These are phyloP conservation scores for Termitomyces sp. DNA, from an alignment of 768 basidiomycete species.

Conservation along the genomic window DNA sequence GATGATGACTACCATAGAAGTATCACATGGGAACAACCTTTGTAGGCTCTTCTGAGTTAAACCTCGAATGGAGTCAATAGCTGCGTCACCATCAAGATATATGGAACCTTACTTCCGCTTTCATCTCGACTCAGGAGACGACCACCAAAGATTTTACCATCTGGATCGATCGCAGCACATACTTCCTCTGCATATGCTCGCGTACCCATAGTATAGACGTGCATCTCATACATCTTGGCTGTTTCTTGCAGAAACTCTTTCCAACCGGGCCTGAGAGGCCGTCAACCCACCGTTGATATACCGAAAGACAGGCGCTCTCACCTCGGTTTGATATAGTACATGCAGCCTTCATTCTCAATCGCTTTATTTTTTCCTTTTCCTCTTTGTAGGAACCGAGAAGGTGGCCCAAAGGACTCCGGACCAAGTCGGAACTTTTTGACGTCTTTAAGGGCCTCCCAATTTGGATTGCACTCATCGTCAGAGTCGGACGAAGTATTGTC, in stretches of 20 bases:
- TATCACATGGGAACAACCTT: slow-evolving; percentile 92
- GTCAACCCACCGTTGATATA: background rate
- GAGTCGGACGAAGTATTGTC: slow-evolving; percentile 35
- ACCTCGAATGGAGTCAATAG: slow-evolving; percentile 37
- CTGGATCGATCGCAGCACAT: slow-evolving; percentile 90
- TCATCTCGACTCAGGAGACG: slow-evolving; percentile 92
- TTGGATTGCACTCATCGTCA: slow-evolving; percentile 77
- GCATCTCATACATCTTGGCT: slow-evolving; percentile 90
- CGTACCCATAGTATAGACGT: slow-evolving; percentile 99
- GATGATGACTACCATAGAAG: slow-evolving; percentile 98
- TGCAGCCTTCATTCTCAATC: slow-evolving; percentile 76
- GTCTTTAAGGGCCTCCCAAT: slow-evolving; percentile 87
- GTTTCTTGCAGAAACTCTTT: slow-evolving; percentile 67
- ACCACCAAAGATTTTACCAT: slow-evolving; percentile 77
- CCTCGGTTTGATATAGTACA: slow-evolving; percentile 99
- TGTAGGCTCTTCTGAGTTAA: slow-evolving; percentile 89
- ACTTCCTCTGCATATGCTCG: slow-evolving; percentile 95
- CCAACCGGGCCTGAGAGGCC: slow-evolving; percentile 65
- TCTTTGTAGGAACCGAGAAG: slow-evolving; percentile 29
- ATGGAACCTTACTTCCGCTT: slow-evolving; percentile 75
- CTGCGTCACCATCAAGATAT: background rate
- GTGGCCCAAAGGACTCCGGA: slow-evolving; percentile 63
- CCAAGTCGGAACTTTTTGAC: slow-evolving; percentile 85
- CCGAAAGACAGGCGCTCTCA: slow-evolving; percentile 28
- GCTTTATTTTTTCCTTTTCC: slow-evolving; percentile 56